A percentile compares a stretch with the other conserved stretches of the same genome.
These are phyloP conservation scores for Tuber melanosporum DNA, from an alignment of 495 filamentous ascomycete species.

Conservation along the genomic window DNA sequence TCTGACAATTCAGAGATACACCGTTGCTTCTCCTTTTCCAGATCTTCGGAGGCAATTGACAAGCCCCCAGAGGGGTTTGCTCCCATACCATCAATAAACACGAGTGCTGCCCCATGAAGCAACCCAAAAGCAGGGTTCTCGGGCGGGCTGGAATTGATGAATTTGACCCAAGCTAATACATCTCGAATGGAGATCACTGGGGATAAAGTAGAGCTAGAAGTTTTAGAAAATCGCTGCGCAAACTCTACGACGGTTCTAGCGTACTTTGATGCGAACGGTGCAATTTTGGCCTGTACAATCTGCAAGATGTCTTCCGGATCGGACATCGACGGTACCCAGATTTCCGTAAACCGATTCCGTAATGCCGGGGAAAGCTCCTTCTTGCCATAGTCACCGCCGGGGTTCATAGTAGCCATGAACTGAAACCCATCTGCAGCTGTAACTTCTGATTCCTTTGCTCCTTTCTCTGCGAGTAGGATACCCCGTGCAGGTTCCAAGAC, in stretches of 20 bases:
- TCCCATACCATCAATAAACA: constrained; percentile 90
- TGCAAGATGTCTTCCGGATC: constrained; percentile 78
- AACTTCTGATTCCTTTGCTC: constrained; percentile 69
- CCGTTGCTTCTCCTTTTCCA: constrained; percentile 55
- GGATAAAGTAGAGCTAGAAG: constrained; percentile 51
- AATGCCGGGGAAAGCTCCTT: constrained; percentile 91
- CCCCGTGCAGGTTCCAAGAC: constrained; percentile 86
- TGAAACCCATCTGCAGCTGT: constrained; percentile 78
- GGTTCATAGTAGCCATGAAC: constrained; percentile 98
- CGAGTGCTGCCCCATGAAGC: constrained; percentile 84
- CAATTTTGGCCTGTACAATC: constrained; percentile 72
- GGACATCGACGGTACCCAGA: constrained; percentile 85
- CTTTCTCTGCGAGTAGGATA: constrained; percentile 89
- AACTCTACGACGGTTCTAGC: constrained; percentile 70
- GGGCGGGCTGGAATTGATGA: constrained; percentile 62
- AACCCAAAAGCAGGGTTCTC: constrained; percentile 55
- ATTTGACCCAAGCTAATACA: constrained; percentile 86
- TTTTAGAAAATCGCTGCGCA: constrained; percentile 81
- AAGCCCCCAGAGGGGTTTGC: constrained; percentile 85
- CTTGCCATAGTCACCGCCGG: constrained; percentile 96
- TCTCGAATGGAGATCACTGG: constrained; percentile 81
- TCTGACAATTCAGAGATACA: constrained; percentile 68
- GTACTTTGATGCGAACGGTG: constrained; percentile 46
- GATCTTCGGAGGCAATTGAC: constrained; percentile 49
- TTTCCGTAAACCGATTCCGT: constrained; percentile 95